Conservation (phyloP, 1,139 yeast species). For the Eremothecium coryli region DNA sequence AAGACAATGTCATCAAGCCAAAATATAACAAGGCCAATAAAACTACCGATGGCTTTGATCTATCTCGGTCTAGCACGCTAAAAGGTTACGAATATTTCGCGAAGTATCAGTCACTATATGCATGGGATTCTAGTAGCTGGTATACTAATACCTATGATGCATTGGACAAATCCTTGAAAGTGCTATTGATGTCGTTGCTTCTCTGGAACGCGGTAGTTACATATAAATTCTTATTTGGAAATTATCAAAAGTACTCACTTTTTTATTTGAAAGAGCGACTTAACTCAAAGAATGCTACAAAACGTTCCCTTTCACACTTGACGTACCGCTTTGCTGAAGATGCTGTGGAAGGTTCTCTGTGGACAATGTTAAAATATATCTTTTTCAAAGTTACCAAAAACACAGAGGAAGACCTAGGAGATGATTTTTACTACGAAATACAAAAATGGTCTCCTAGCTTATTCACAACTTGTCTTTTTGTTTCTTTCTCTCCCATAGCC, state of each 20-base stretch:
- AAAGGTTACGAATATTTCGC: constrained; percentile 24
- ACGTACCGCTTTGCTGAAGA: constrained; percentile 19
- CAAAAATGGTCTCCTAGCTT: constrained; percentile 52
- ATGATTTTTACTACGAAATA: constrained; percentile 39
- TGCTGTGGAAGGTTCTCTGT: constrained; percentile 16
- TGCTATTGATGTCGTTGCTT: constrained; percentile 11
- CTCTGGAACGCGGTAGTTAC: constrained; percentile 13
- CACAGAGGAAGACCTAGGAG: constrained; percentile 26
- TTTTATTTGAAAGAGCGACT: constrained; percentile 15
- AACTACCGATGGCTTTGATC: constrained; percentile 23
- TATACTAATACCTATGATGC: constrained; percentile 8
- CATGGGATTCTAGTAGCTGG: constrained; percentile 7
- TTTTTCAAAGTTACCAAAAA: constrained; percentile 15
- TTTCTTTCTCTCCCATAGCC: constrained; percentile 52
- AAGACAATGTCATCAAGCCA: constrained; percentile 28
- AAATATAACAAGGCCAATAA: constrained; percentile 21
- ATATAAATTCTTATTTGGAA: constrained; percentile 16
- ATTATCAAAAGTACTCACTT: constrained; percentile 19
- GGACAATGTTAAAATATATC: constrained; percentile 17
- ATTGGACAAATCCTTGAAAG: constrained; percentile 12
- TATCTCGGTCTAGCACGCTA: constrained; percentile 23
- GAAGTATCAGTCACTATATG: constrained; percentile 9
- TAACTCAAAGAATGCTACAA: constrained; percentile 18
- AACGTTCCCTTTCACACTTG: constrained; percentile 17
- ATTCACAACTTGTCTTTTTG: constrained; percentile 39